phyloP scores from a whole-genome alignment of 2,329 filamentous ascomycete species.

The Pseudogymnoascus sp. region DNA sequence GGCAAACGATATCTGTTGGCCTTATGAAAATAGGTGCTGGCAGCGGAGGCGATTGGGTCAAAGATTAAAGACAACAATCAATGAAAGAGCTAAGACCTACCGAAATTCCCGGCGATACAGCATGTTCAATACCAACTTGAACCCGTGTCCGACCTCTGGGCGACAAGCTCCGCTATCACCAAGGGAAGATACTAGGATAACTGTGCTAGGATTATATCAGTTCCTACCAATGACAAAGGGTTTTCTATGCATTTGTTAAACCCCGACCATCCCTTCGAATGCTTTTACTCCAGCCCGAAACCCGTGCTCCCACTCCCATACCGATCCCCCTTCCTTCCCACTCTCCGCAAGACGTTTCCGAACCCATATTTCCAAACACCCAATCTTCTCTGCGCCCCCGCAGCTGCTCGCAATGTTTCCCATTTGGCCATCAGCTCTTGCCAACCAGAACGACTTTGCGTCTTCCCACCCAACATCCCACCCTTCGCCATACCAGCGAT shows the following conservation, averaged over 20 bases:
- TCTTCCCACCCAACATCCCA: slow-evolving; percentile 51
- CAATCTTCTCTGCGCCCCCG: slow-evolving; percentile 44
- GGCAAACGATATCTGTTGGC: background rate
- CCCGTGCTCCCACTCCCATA: slow-evolving; percentile 37
- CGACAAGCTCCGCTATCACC: background rate
- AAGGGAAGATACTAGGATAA: background rate
- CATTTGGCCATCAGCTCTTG: slow-evolving; percentile 30
- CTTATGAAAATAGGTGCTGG: background rate
- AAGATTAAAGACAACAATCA: background rate
- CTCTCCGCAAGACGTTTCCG: slow-evolving; percentile 47
- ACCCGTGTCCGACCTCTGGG: background rate
- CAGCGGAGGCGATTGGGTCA: background rate
- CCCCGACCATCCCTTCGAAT: slow-evolving; percentile 26
- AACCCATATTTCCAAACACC: slow-evolving; percentile 51
- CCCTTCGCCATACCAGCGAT: slow-evolving; percentile 47
- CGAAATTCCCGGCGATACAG: background rate
- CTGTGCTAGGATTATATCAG: background rate
- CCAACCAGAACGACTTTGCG: slow-evolving; percentile 43
- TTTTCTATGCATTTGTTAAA: slow-evolving; percentile 11
- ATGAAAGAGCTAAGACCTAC: background rate
- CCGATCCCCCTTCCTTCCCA: slow-evolving; percentile 37
- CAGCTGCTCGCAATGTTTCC: slow-evolving; percentile 16
- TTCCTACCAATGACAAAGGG: background rate
- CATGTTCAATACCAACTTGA: background rate
- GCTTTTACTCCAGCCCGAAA: slow-evolving; percentile 30